A percentile compares a stretch with the other conserved stretches of the same genome.
phyloP scores from a whole-genome alignment of 495 filamentous ascomycete species.

The Friedmanniomyces simplex region DNA sequence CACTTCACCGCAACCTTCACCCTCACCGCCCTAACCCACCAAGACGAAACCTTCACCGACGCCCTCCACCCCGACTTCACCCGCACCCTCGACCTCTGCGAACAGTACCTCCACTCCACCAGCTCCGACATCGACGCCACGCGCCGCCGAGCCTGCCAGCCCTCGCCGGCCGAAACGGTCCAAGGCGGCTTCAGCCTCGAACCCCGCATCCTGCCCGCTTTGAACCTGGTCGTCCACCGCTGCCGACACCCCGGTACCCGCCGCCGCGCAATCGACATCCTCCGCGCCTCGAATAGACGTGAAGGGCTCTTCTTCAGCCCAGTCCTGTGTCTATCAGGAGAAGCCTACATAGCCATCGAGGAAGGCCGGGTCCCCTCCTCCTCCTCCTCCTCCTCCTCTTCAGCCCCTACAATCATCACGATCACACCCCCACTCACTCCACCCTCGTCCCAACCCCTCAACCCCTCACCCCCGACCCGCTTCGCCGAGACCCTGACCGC shows the following conservation, averaged over 20 bases:
- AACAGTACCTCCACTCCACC: background rate
- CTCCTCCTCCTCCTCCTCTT: no score
- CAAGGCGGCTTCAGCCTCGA: conserved; percentile 4
- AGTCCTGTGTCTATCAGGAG: background rate
- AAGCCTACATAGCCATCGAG: background rate
- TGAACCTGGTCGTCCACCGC: conserved; percentile 2
- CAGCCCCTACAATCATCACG: no score
- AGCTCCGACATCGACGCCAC: background rate
- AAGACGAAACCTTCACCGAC: background rate
- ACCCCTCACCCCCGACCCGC: background rate
- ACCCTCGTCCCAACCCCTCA: background rate
- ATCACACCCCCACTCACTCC: no score
- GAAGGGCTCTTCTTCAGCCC: conserved; percentile 6
- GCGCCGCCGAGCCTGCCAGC: background rate
- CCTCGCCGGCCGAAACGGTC: background rate
- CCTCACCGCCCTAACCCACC: background rate
- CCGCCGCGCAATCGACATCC: conserved; percentile 3
- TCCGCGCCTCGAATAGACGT: background rate
- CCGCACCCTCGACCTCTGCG: background rate
- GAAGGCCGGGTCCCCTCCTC: background rate
- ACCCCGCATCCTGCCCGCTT: background rate
- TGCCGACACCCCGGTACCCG: conserved; percentile 4
- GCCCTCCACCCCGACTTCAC: background rate
- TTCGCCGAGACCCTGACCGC: background rate
- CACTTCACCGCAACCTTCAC: background rate